Conservation (phyloP, 371 early-diverging fungal species). For the Mortierella sp. region DNA sequence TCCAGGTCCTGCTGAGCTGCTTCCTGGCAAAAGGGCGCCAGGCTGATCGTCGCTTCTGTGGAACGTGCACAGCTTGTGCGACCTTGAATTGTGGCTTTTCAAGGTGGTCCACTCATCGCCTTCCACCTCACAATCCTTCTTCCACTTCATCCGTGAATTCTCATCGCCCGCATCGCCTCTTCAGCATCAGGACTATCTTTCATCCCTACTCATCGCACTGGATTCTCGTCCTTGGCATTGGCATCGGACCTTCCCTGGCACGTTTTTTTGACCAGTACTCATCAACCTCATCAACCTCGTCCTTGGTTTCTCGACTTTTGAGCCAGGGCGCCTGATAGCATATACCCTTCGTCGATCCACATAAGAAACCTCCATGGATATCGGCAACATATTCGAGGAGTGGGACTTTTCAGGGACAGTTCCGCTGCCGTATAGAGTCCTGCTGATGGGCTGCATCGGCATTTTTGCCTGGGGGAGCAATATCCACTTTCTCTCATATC, state of each 20-base stretch:
- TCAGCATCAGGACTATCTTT: neutral
- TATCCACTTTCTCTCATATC: constrained; percentile 67
- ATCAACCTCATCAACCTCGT: neutral
- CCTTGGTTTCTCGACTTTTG: neutral
- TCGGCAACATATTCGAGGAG: constrained; percentile 54
- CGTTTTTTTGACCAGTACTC: neutral
- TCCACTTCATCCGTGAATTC: constrained; percentile 1
- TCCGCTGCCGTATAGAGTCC: constrained; percentile 74
- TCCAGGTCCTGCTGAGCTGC: too few relatives aligned
- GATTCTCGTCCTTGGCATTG: neutral
- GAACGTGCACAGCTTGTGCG: too few relatives aligned
- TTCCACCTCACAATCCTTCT: constrained; percentile 32
- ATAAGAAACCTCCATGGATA: constrained; percentile 30
- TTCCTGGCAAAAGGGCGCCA: too few relatives aligned
- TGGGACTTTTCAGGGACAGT: constrained; percentile 57
- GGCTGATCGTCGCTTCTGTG: too few relatives aligned
- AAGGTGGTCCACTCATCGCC: too few relatives aligned
- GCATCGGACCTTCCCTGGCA: neutral
- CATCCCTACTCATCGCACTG: neutral
- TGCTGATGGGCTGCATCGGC: constrained; percentile 78
- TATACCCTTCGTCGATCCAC: constrained; percentile 3
- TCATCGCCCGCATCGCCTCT: neutral
- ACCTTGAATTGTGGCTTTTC: too few relatives aligned
- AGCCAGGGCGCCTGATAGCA: neutral
- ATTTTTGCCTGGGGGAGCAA: constrained; percentile 84